Percentiles rank a stretch among this genome's conserved stretches.
Evolutionary conservation across 768 basidiomycete species (phyloP).

Genomic region (Leccinum pellstonianum): DNA sequence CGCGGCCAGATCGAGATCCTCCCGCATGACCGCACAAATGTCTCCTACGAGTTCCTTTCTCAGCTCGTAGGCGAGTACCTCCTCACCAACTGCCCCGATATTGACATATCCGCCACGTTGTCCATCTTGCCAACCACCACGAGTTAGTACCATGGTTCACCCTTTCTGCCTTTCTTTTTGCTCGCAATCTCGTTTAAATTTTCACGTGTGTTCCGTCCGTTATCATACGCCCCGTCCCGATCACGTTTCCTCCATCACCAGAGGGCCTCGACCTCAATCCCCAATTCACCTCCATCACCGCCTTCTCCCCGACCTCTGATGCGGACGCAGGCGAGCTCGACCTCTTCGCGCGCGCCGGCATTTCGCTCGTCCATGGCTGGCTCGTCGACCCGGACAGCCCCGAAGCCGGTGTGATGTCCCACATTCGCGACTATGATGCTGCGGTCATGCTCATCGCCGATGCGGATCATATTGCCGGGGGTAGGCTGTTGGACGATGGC

Average conservation of each 20-base stretch:
- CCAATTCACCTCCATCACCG: conserved; percentile 64
- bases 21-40: conserved; percentile 61
- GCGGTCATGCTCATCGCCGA: conserved; percentile 75
- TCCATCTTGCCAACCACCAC: conserved; percentile 59
- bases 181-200: not conserved
- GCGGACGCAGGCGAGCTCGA: conserved; percentile 74
- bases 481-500: conserved; percentile 44
- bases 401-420: conserved; percentile 54
- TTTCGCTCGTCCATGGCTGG: conserved; percentile 89
- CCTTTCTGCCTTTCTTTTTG: not conserved
- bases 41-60: conserved; percentile 83
- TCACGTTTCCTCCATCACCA: conserved; percentile 23
- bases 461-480: conserved; percentile 72
- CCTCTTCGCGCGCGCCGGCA: conserved; percentile 80
- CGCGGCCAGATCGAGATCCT: conserved; percentile 77
- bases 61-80: conserved; percentile 84
- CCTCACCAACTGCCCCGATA: conserved; percentile 48
- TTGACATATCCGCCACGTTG: conserved; percentile 34
- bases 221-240: not conserved
- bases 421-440: conserved; percentile 66
- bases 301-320: conserved; percentile 55
- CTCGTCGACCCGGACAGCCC: conserved; percentile 43
- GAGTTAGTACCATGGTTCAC: conserved; percentile 46
- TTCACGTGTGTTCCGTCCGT: not conserved
- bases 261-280: conserved; percentile 92